Base-by-base conservation (phyloP, 1,139 yeast genomes). In the Meyerozyma sp. region DNA sequence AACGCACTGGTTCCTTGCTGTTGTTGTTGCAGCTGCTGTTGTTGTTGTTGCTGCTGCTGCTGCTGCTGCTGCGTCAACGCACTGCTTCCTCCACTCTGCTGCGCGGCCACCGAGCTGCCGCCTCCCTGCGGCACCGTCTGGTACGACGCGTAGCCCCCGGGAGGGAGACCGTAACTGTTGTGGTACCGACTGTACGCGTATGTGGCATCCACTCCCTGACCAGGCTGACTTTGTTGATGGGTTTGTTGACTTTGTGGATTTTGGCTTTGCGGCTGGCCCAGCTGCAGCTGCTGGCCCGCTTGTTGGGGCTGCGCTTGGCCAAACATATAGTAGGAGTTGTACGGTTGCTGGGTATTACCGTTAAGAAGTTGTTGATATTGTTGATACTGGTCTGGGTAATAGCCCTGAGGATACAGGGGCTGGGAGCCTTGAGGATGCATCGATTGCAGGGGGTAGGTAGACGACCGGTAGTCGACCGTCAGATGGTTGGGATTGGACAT, bases 311-410 rank as follows among this genome's bases (percentile, higher is more conserved):
- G 46, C 30, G 42, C 50, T 45, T 46, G 51, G 40, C 53, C 49
- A 46, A 51, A 43, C 58, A 55, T 54, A 49, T 58, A 58, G 49
- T 57, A 58, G 44, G 50, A 53, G 30, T 49, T 50, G 44, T 57
- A 55, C 11, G 59, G 60, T 45, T 56, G 62, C 37, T 34, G 37
- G 14, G n/a, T 16, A 14, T 14, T 27, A 16, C 40, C 32, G 26
- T 37, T 37, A 14, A 37, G 29, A 13, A 37, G 32, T 20, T 37
- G 40, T 27, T 37, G 40, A 18, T 37, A 37, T 14, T 37, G 40
- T 13, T 37, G 40, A 20, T 37, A 37, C 32, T 37, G 40, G 29
- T 37, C 40, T 8, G 40, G 40, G 20, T 37, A 37, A 23, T 25
- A 37, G 40, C 29, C 29, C 29, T 37, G 40, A 11, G 40, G 40